Conservation (phyloP, 192 early-diverging fungal genomes). For the Nowakowskiella sp. region DNA sequence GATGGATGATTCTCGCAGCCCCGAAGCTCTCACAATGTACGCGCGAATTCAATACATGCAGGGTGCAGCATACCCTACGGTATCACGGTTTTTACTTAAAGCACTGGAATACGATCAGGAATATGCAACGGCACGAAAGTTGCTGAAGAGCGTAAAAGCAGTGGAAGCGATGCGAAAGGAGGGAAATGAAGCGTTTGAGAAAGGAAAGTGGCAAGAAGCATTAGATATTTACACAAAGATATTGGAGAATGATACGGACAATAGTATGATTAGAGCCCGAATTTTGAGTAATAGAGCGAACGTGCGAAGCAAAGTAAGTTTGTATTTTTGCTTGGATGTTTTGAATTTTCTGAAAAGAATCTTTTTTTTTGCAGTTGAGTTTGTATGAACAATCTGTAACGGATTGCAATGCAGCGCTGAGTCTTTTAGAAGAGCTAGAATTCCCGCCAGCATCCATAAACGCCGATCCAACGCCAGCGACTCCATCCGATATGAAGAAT, state of each 20-base stretch:
- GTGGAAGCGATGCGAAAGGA: slow-evolving; percentile 60
- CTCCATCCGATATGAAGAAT: slow-evolving; percentile 25
- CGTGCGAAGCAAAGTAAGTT: slow-evolving; percentile 47
- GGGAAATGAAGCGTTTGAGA: slow-evolving; percentile 69
- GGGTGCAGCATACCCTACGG: slow-evolving; percentile 37
- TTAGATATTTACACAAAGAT: slow-evolving; percentile 60
- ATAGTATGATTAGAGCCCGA: slow-evolving; percentile 54
- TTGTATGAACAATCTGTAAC: slow-evolving; percentile 45
- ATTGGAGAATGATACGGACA: slow-evolving; percentile 57
- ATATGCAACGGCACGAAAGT: slow-evolving; percentile 51
- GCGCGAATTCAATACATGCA: slow-evolving; percentile 64
- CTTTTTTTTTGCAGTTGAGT: slow-evolving; percentile 26
- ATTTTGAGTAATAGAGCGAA: slow-evolving; percentile 72
- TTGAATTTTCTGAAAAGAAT: no score
- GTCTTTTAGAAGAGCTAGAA: slow-evolving; percentile 36
- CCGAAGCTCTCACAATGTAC: slow-evolving; percentile 60
- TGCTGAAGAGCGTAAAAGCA: slow-evolving; percentile 55
- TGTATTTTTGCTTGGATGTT: slow-evolving; percentile 2
- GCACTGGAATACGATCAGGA: slow-evolving; percentile 74
- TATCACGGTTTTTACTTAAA: slow-evolving; percentile 31
- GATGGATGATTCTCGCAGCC: slow-evolving; percentile 51
- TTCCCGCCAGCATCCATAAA: slow-evolving; percentile 18
- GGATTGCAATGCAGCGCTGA: slow-evolving; percentile 62
- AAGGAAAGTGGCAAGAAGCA: slow-evolving; percentile 47
- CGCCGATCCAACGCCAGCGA: neutral